Base-by-base conservation (phyloP, 2,329 filamentous ascomycete species). In the Aspergillus ustus region DNA sequence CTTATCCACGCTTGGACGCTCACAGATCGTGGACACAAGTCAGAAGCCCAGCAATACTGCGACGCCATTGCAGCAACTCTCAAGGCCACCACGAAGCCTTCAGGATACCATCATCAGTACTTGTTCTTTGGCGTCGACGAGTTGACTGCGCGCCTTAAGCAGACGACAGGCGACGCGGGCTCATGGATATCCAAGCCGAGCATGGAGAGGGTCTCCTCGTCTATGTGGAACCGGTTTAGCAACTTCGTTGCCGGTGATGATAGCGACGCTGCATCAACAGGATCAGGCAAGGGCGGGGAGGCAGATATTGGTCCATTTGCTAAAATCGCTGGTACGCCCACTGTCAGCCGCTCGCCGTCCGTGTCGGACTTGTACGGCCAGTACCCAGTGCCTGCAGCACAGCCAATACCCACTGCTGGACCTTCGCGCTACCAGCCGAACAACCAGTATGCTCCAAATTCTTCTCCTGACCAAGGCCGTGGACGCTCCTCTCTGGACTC, bases 241-340 rank as follows among this genome's bases (percentile, higher is more conserved):
- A 97, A 93, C 71, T 99, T 99, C 72, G 93, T 99, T 63, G 89
- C 91, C 55, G 96, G 95, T 15, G 94, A 97, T 62, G 94, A 98
- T 58, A 87, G 86, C 56, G 90, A 92, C 55, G 82, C 83, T 37
- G 82, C 82, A 9, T 87, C 85, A 0, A 84, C 84, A 57, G 86
- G 82, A 8, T 82, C 86, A 13, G 81, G 81, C 5, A 84, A 83
- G 57, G 87, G 86, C 49, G 82, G 76, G 37, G 85, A 85, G 53
- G 78, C 75, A 20, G 90, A 91, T 62, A 77, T 85, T 56, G 92
- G 93, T 0, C 93, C 92, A 1, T 98, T 99, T 75, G 89, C 91
- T 7, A 90, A 90, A 57, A 87, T 97, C 56, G 84, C 90, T 29
- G 87, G 90, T 31, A 91, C 90, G 2, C 90, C 91, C 7, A 90